Evolutionary conservation across 164 flowering plant genomes (phyloP).

Genomic region (Vitis rupestris): DNA sequence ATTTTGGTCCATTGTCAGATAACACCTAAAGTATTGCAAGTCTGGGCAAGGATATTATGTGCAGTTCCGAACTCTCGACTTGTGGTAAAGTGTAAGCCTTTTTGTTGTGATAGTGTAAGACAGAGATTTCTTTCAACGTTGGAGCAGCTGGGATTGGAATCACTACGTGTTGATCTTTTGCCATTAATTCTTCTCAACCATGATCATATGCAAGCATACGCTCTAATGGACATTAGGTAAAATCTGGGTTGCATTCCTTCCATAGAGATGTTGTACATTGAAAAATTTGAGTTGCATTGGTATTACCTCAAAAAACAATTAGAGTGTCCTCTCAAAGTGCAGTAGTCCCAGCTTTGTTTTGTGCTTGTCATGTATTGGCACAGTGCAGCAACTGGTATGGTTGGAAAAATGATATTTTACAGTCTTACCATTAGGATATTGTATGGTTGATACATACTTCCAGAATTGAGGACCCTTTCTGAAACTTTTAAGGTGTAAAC

Average conservation of each 20-base stretch:
- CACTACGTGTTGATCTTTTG: conserved; percentile 94
- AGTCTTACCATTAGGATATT: not conserved
- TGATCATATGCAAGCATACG: conserved; percentile 98
- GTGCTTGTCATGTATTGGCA: not conserved
- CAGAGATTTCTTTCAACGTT: conserved; percentile 80
- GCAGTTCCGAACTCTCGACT: conserved; percentile 97
- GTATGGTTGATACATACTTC: not conserved
- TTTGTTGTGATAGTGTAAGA: conserved; percentile 88
- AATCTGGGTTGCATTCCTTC: not conserved
- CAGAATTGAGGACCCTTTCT: not conserved
- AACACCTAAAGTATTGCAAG: conserved; percentile 92
- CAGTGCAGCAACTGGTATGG: not conserved
- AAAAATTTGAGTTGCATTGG: no score
- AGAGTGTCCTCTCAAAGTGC: not conserved
- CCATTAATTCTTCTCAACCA: conserved; percentile 96
- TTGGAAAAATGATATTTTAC: no score
- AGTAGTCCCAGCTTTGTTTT: not conserved
- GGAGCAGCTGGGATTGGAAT: conserved; percentile 90
- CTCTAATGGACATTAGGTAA: conserved; percentile 97
- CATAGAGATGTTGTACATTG: no score
- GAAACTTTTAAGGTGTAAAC: not conserved
- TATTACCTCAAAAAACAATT: no score
- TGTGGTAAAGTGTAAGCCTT: conserved; percentile 95
- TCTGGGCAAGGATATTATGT: conserved; percentile 94
- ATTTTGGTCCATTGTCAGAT: conserved; percentile 47